Conservation (phyloP, 305 asterid genomes). For the Nicotiana rustica region DNA sequence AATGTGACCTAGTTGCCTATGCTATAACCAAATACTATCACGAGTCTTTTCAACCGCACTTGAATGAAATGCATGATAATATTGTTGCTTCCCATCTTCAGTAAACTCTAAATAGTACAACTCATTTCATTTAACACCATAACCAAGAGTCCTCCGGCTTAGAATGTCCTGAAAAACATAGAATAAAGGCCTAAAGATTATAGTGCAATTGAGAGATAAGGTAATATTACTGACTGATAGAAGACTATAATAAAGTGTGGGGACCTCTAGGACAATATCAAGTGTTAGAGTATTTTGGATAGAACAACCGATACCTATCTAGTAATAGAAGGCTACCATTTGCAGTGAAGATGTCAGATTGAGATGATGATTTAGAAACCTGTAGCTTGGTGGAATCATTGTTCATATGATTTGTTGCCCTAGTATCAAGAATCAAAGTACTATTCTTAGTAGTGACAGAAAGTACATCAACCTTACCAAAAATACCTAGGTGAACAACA, state of each 20-base stretch:
- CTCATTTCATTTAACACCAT: constrained; percentile 9
- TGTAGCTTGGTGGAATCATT: neutral
- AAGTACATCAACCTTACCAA: neutral
- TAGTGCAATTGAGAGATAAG: neutral
- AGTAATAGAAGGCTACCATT: constrained; percentile 17
- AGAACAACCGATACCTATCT: neutral
- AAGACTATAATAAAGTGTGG: constrained; percentile 19
- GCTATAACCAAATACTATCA: constrained; percentile 2
- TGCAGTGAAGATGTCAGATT: neutral
- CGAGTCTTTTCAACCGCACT: no score
- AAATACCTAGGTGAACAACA: constrained; percentile 2
- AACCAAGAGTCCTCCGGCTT: constrained; percentile 20
- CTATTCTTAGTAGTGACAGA: neutral
- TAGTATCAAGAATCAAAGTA: constrained; percentile 23
- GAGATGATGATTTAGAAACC: neutral
- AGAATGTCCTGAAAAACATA: constrained; percentile 33
- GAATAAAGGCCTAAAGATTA: constrained; percentile 21
- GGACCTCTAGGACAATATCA: constrained; percentile 32
- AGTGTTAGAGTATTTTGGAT: neutral
- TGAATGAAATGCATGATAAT: neutral
- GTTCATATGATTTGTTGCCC: constrained; percentile 20
- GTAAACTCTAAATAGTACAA: neutral
- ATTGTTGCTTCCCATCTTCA: neutral
- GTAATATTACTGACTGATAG: constrained; percentile 30
- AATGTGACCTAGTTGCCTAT: neutral